Evolutionary conservation across 1,284 basidiomycete genomes (phyloP).

Genomic region (Irpex lacteus): DNA sequence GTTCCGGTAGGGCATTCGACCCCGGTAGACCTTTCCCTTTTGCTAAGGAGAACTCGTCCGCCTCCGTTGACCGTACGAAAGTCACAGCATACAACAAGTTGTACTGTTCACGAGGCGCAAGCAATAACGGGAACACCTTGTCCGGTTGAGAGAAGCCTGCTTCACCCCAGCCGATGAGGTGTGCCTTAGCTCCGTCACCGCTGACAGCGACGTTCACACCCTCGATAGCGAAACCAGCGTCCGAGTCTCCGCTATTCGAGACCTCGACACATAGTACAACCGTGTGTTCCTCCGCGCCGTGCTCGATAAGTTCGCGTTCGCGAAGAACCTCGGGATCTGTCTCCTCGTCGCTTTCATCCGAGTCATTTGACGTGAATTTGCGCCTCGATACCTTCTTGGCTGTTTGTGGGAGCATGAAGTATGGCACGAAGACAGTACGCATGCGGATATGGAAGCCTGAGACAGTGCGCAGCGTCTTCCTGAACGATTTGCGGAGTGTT

Average conservation of each 20-base stretch:
- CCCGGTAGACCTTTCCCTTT: slow-evolving; percentile 19
- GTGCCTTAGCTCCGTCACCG: slow-evolving; percentile 70
- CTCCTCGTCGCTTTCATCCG: slow-evolving; percentile 38
- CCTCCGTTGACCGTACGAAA: slow-evolving; percentile 62
- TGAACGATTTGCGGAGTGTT: slow-evolving; percentile 80
- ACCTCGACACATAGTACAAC: slow-evolving; percentile 86
- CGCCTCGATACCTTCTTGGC: slow-evolving; percentile 8
- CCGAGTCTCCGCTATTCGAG: slow-evolving; percentile 68
- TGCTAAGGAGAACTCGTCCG: slow-evolving; percentile 42
- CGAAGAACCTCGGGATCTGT: slow-evolving; percentile 32
- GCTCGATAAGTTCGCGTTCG: slow-evolving; percentile 55
- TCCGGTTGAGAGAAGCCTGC: slow-evolving; percentile 36
- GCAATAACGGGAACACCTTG: slow-evolving; percentile 66
- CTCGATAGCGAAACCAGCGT: slow-evolving; percentile 69
- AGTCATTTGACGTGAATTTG: slow-evolving; percentile 13
- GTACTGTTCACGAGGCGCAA: slow-evolving; percentile 74
- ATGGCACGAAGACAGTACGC: slow-evolving; percentile 85
- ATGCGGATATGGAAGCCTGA: slow-evolving; percentile 85
- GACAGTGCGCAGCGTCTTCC: slow-evolving; percentile 73
- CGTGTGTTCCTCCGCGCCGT: slow-evolving; percentile 76
- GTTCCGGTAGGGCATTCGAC: slow-evolving; percentile 33
- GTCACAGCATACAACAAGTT: slow-evolving; percentile 85
- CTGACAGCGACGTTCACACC: slow-evolving; percentile 70
- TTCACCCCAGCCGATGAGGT: slow-evolving; percentile 68
- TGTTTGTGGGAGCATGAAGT: slow-evolving; percentile 54